Percentiles rank a stretch among this genome's conserved stretches.
Conservation (phyloP, 352 stramenopile genomes). For the Pythium aphanidermatum region DNA sequence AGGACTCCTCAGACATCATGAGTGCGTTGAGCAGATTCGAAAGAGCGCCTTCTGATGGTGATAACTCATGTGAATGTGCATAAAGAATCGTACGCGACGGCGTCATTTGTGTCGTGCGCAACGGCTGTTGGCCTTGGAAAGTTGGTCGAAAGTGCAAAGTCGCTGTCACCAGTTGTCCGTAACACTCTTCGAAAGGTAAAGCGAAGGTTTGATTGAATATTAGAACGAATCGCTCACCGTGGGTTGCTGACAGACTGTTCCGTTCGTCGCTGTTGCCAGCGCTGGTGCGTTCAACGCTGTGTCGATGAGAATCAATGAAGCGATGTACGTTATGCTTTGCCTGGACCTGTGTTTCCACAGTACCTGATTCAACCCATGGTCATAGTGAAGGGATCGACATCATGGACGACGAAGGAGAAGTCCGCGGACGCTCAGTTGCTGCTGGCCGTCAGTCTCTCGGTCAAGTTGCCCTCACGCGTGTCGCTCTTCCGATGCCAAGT, state of each 20-base stretch:
- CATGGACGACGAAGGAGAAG: conserved; percentile 70
- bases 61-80: neutral
- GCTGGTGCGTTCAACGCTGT: conserved; percentile 83
- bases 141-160: conserved; percentile 67
- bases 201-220: neutral
- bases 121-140: conserved; percentile 73
- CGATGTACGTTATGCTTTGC: conserved; percentile 62
- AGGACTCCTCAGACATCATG: conserved; percentile 67
- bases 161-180: conserved; percentile 55
- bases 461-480: conserved; percentile 71
- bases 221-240: neutral
- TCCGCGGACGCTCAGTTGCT: conserved; percentile 69
- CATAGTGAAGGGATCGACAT: conserved; percentile 83
- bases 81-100: conserved; percentile 75
- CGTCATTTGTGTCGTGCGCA: conserved; percentile 70
- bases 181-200: conserved; percentile 58
- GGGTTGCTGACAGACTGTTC: conserved; percentile 79
- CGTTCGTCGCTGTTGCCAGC: conserved; percentile 76
- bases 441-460: conserved; percentile 74
- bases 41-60: neutral
- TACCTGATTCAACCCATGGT: too few species aligned
- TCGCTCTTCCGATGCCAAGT: conserved; percentile 79
- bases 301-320: conserved; percentile 87
- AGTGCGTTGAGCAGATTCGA: conserved; percentile 40
- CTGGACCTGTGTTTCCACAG: too few species aligned